These are phyloP conservation scores for Biscogniauxia sp. DNA, from an alignment of 2,329 filamentous ascomycete genomes.

Conservation along the genomic window DNA sequence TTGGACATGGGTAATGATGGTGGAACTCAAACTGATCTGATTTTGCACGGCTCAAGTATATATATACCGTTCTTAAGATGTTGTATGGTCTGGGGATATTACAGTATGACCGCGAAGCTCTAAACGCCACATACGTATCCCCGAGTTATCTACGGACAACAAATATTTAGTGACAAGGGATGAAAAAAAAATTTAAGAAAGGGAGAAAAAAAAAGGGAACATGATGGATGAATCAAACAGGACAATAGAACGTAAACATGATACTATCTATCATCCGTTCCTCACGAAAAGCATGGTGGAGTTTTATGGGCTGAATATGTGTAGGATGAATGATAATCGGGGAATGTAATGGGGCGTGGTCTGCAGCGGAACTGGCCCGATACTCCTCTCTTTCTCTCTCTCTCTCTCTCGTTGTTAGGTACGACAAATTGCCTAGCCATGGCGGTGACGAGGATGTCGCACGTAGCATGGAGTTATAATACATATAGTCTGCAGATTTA, in stretches of 20 bases:
- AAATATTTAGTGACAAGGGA: neutral
- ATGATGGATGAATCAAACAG: neutral
- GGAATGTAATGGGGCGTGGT: neutral
- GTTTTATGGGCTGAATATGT: neutral
- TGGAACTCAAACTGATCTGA: conserved; percentile 1
- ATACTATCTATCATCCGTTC: neutral
- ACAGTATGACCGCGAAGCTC: conserved; percentile 1
- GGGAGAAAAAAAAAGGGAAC: neutral
- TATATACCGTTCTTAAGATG: conserved; percentile 15
- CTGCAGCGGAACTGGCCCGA: neutral
- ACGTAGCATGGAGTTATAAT: neutral
- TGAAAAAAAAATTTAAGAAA: too few relatives aligned
- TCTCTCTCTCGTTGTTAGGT: neutral
- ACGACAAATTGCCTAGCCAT: neutral
- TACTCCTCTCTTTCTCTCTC: neutral
- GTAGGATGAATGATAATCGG: neutral
- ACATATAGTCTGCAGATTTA: neutral
- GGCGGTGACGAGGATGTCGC: neutral
- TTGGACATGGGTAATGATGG: conserved; percentile 8
- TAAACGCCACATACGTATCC: conserved; percentile 1
- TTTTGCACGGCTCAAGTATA: conserved; percentile 12
- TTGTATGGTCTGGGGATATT: conserved; percentile 7
- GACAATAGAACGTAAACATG: neutral
- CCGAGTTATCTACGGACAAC: neutral
- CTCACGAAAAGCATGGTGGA: neutral